Base-by-base conservation (phyloP, 1,284 basidiomycete genomes). In the Sanguinoderma infundibulare region DNA sequence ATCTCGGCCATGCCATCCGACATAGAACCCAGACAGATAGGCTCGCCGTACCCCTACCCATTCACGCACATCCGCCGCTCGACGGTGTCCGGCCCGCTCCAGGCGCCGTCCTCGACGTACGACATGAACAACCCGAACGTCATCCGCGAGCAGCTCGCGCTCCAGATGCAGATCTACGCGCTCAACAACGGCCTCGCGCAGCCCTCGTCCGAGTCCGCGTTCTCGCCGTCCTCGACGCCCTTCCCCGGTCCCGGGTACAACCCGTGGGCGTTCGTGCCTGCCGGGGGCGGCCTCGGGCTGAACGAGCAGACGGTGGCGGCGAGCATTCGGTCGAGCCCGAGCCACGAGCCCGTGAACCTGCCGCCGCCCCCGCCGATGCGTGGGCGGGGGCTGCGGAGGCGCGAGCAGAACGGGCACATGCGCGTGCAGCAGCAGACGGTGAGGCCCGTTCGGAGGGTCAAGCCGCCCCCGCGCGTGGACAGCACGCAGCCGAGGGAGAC, bases 401-500 rank as follows among this genome's bases (percentile, higher is more conserved):
- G 49, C 49, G 49, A 80, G 61, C 73, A 70, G 28, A 75, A 76
- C n/a, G 42, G 58, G 12, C 78, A 76, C 53, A 47, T 78, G 24
- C 82, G 65, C 67, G 70, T 67, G 69, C 79, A 62, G 71, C 78
- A 61, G 71, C 79, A 62, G 61, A 62, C 65, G 14, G 62, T 55
- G 34, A 58, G 58, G 32, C 61, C 63, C 36, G 69, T 69, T 32
- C 71, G 73, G 44, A 73, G 83, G 53, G 70, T 77, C 17, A 85
- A 84, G 70, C 85, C 85, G 1, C 90, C 90, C 1, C 88, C 88
- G 15, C 80, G 91, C 9, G 90, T 92, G 9, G 88, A 91, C 66
- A 92, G 90, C 67, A 92, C 91, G 0, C 89, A 92, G 69, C 90
- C 91, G 8, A 77, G 89, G 53, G 90, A 92, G 65, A 92, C 90